Evolutionary conservation across 106 monocot species (phyloP), one percentile per base, ranked within the genome.

Genomic region (Posidonia australis): DNA sequence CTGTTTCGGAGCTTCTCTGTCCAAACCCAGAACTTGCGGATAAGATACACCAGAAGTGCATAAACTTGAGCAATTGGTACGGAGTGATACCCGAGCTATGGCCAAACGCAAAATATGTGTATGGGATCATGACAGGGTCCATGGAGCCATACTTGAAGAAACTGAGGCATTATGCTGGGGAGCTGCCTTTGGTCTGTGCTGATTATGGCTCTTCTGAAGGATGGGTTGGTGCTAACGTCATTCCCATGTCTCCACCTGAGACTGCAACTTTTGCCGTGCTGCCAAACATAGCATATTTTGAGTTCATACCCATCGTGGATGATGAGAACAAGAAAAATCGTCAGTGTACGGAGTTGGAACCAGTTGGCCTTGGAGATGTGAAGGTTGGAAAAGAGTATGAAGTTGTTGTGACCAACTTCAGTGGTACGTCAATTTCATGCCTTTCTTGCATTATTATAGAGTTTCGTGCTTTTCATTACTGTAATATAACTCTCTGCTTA

Each of bases 161-260:
- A 48, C 46, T 89, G 27, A 79, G 79, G 41, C 89, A 89, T 67
- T 89, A 89, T 58, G 84, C 84, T 1, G 82, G 84, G 10, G 55
- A 43, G 56, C 55, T 89, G 26, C 89, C 89, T 0, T 48, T 89
- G 64, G 70, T 89, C 63, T 67, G 79, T 65, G 63, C 82, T 7
- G 84, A 89, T 64, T 89, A 89, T 66, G 89, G 89, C 7, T 32
- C 89, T 18, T 89, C 89, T 0, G 89, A 89, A 60, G 84, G 82
- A 36, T 89, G 89, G 89, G 74, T 89, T n/a, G 89, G 79, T 19
- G 76, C 69, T 19, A 89, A 89, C 51, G 56, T 85, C 51, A 48
- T 77, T 27, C 89, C 89, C 9, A 57, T 18, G 11, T 44, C 76
- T 16, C 69, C 79, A 24, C 89, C 84, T 6, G 84, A 85, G 52